These are phyloP conservation scores for Yamadazyma atmosphaerica DNA, from an alignment of 1,139 yeast species.

Conservation along the genomic window DNA sequence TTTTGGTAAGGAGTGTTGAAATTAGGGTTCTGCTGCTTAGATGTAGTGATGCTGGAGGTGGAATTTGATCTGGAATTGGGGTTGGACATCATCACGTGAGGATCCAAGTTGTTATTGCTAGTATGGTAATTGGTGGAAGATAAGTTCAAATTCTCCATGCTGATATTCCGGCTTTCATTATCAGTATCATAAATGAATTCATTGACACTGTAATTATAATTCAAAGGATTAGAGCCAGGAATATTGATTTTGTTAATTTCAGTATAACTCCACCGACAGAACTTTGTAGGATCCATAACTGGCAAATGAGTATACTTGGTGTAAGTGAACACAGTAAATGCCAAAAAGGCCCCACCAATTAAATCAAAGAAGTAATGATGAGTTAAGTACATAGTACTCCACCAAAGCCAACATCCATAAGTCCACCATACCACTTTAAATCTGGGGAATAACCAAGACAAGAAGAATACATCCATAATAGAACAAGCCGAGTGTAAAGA, in stretches of 20 bases:
- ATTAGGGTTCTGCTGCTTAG: background rate
- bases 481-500: constrained; percentile 94
- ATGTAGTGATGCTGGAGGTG: background rate
- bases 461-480: constrained; percentile 86
- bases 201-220: constrained; percentile 10
- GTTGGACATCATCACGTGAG: background rate
- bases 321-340: constrained; percentile 68
- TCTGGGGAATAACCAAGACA: constrained; percentile 78
- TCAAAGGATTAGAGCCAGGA: constrained; percentile 36
- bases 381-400: constrained; percentile 96
- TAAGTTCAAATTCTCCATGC: constrained; percentile 2
- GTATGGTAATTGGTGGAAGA: constrained; percentile 4
- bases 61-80: constrained; percentile 2
- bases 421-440: constrained; percentile 61
- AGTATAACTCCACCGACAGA: constrained; percentile 84
- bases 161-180: constrained; percentile 1
- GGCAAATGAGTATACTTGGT: constrained; percentile 79
- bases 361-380: constrained; percentile 94
- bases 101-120: constrained; percentile 2
- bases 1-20: constrained; percentile 12
- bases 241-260: constrained; percentile 30
- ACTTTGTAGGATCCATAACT: constrained; percentile 56
- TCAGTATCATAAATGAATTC: constrained; percentile 15
- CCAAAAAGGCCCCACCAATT: constrained; percentile 83
- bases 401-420: constrained; percentile 93